Evolutionary conservation across 306 rosid genomes (phyloP), one percentile per base, ranked within the genome.

Genomic region (Rosa chinensis): DNA sequence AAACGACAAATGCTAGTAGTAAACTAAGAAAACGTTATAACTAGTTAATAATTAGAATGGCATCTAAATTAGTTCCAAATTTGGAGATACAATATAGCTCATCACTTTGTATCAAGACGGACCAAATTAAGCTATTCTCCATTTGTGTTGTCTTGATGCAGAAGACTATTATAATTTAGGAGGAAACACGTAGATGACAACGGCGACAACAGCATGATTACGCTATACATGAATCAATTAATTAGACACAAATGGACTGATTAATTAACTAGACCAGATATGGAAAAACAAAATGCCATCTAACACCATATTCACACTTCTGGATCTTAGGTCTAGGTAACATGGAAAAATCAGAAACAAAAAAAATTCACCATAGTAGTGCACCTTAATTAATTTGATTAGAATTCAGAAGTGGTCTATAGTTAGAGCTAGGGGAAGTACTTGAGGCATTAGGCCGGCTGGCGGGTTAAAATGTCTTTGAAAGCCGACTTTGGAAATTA

Each of bases 381-480:
- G 21, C 25, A 35, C 42, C 37, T 59, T 61, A 28, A 28, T 25
- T 25, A 61, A 21, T 13, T 28, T 35, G 45, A 66, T 66, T 2
- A 39, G 25, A 20, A 18, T 17, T 43, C 44, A 61, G 56, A 75
- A 81, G 77, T 84, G 85, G 88, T 58, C 76, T 77, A 80, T 63
- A 72, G 79, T 82, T 85, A 79, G 82, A 83, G 84, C 86, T 85
- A 66, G 82, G 78, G 71, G 72, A 56, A 76, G 80, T 67, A 72
- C 23, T 81, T 85, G 85, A 84, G 18, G 86, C 74, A 81, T 81
- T 88, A 90, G 92, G 88, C 89, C 91, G 90, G 95, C 84, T 80
- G 21, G 62, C 16, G 13, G 72, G 48, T 64, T 61, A 14, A 16
- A 3, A 35, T 63, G 69, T 32, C 66, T 58, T 6, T 20, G 50